Percentiles rank a stretch among this genome's conserved stretches.
Evolutionary conservation across 306 rosid genomes (phyloP).

Genomic region (Lablab purpureus): DNA sequence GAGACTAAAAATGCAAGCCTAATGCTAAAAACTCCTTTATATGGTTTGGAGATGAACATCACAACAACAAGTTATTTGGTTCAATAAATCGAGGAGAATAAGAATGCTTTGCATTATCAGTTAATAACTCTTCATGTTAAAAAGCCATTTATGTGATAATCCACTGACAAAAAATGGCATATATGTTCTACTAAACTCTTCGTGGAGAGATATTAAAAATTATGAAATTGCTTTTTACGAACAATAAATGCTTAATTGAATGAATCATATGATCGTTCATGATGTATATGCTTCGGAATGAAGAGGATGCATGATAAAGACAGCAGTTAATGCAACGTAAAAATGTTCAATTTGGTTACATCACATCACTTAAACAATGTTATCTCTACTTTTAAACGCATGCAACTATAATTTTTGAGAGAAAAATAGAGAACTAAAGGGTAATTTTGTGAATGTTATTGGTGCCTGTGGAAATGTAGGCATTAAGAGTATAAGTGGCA

Average conservation of each 20-base stretch:
- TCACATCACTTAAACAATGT: not conserved
- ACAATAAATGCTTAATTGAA: not conserved
- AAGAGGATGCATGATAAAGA: constrained; percentile 20
- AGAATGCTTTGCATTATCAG: too few relatives aligned
- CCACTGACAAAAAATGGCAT: not conserved
- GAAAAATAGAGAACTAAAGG: not conserved
- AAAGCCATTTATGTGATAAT: constrained; percentile 2
- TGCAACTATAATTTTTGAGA: not conserved
- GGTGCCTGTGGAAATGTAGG: too few relatives aligned
- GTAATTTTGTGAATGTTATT: too few relatives aligned
- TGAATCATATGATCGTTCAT: not conserved
- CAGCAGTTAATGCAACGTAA: constrained; percentile 7
- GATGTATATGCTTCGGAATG: not conserved
- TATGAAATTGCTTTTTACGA: too few relatives aligned
- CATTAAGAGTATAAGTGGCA: too few relatives aligned
- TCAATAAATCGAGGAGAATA: too few relatives aligned
- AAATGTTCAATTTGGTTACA: constrained; percentile 7
- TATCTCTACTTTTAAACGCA: not conserved
- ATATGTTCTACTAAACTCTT: not conserved
- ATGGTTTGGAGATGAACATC: too few relatives aligned
- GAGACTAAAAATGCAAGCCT: too few relatives aligned
- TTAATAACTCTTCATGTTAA: too few relatives aligned
- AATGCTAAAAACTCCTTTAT: too few relatives aligned
- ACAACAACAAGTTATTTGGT: too few relatives aligned
- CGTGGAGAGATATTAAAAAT: not conserved